These are phyloP conservation scores for Claviceps sp. DNA, from an alignment of 2,329 filamentous ascomycete species.

Conservation along the genomic window DNA sequence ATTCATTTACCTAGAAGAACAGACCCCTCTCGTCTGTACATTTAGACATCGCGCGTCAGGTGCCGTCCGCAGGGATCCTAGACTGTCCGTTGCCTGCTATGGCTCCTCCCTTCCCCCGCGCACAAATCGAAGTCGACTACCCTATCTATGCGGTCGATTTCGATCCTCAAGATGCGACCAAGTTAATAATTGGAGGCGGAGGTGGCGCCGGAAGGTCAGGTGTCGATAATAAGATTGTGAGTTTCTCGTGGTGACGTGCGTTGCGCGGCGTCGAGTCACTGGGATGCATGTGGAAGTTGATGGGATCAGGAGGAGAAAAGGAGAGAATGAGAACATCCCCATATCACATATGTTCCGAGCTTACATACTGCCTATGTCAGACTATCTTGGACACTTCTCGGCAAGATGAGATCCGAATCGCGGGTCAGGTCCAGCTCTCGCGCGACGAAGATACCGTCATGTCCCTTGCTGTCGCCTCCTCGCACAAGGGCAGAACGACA, in stretches of 20 bases:
- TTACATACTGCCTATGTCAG: constrained; percentile 24
- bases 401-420: constrained; percentile 48
- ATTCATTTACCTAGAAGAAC: no score
- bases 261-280: not conserved
- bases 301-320: not conserved
- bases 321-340: not conserved
- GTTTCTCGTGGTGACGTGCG: constrained; percentile 16
- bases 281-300: not conserved
- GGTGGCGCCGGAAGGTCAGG: constrained; percentile 72
- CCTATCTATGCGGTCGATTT: constrained; percentile 83
- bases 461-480: constrained; percentile 62
- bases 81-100: constrained; percentile 12
- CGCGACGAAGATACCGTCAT: constrained; percentile 81
- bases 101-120: constrained; percentile 29
- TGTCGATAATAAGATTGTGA: constrained; percentile 75
- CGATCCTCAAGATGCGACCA: constrained; percentile 63
- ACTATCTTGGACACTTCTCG: constrained; percentile 58
- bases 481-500: constrained; percentile 40
- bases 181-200: constrained; percentile 73
- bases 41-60: not conserved
- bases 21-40: not conserved
- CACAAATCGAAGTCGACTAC: constrained; percentile 60
- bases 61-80: not conserved
- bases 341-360: not conserved
- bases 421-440: constrained; percentile 63